These are phyloP conservation scores for Boletus pseudo-olivaceus DNA, from an alignment of 768 basidiomycete species.

Conservation along the genomic window DNA sequence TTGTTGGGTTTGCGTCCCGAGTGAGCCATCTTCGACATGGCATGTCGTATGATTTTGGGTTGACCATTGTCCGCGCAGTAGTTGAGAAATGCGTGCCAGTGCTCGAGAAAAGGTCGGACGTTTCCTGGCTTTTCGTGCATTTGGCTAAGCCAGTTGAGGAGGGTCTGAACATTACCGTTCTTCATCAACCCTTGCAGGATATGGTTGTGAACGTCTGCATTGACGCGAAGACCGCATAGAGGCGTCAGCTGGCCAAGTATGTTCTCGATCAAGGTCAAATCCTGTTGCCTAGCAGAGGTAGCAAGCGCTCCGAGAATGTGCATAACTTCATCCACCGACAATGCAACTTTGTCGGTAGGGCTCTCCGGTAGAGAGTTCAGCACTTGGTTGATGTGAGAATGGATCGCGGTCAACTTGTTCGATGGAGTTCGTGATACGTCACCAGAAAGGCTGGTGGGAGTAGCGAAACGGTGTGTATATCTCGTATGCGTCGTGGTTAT, in stretches of 20 bases:
- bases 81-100: conserved; percentile 54
- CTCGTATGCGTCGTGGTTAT: conserved; percentile 12
- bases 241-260: conserved; percentile 48
- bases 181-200: conserved; percentile 49
- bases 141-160: conserved; percentile 48
- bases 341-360: conserved; percentile 2
- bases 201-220: conserved; percentile 44
- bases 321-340: conserved; percentile 31
- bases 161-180: conserved; percentile 41
- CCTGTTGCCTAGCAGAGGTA: conserved; percentile 47
- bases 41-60: conserved; percentile 23
- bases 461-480: neutral
- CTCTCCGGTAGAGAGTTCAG: conserved; percentile 20
- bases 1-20: conserved; percentile 41
- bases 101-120: conserved; percentile 44
- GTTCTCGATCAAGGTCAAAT: conserved; percentile 52
- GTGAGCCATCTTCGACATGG: conserved; percentile 36
- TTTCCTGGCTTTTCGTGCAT: conserved; percentile 51
- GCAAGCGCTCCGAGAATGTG: conserved; percentile 45
- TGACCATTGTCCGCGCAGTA: conserved; percentile 32
- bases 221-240: conserved; percentile 45
- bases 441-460: conserved; percentile 2
- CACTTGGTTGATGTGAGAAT: conserved; percentile 21
- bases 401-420: conserved; percentile 20
- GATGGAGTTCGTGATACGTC: conserved; percentile 10